A percentile compares a stretch with the other conserved stretches of the same genome.
These are phyloP conservation scores for Hirsutella thompsonii DNA, from an alignment of 2,329 filamentous ascomycete species.

Conservation along the genomic window DNA sequence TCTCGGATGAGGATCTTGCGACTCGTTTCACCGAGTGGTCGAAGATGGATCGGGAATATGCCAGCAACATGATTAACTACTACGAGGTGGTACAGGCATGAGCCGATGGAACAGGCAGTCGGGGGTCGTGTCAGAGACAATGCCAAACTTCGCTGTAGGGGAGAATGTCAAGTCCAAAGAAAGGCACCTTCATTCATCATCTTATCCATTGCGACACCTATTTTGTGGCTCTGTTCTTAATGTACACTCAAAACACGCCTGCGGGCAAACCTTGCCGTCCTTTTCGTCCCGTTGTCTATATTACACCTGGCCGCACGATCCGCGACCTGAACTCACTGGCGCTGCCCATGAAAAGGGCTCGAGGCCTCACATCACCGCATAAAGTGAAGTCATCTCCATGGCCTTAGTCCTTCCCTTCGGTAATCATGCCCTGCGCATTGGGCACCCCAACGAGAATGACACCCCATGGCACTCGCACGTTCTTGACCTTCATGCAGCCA, in stretches of 20 bases:
- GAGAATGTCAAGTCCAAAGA: no score
- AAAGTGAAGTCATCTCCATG: background rate
- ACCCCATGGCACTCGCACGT: slow-evolving; percentile 38
- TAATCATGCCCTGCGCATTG: slow-evolving; percentile 47
- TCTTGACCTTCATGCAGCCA: slow-evolving; percentile 50
- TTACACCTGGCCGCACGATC: no score
- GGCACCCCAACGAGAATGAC: slow-evolving; percentile 45
- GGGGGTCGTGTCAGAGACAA: no score
- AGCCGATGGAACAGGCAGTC: background rate
- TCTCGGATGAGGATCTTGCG: slow-evolving; percentile 24
- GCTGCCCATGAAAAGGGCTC: no score
- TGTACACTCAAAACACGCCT: no score
- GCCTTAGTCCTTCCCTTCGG: slow-evolving; percentile 27
- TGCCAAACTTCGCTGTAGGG: no score
- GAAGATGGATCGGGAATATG: slow-evolving; percentile 19
- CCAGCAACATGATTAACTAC: slow-evolving; percentile 6
- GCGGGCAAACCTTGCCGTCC: no score
- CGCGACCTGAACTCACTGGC: no score
- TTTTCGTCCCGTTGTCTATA: no score
- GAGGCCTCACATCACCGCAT: background rate
- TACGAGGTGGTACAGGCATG: background rate
- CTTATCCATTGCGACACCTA: no score
- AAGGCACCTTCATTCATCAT: no score
- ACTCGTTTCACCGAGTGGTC: slow-evolving; percentile 22
- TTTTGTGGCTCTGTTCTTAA: no score